A percentile compares a stretch with the other conserved stretches of the same genome.
phyloP scores from a whole-genome alignment of 495 filamentous ascomycete species.

The Penicillium roqueforti region DNA sequence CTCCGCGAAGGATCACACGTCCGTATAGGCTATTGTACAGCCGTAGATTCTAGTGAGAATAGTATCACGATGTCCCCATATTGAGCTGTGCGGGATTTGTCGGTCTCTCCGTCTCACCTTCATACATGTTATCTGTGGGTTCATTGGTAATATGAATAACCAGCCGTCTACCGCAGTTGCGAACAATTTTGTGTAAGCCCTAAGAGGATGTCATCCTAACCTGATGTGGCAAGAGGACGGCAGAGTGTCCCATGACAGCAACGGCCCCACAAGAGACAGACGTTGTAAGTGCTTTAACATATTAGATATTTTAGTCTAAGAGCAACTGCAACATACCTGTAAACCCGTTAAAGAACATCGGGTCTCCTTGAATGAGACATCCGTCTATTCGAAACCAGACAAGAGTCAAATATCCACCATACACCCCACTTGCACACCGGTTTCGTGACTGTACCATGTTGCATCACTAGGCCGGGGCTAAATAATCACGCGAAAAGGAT shows the following conservation, averaged over 20 bases:
- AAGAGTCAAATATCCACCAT: not conserved
- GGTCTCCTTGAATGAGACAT: not conserved
- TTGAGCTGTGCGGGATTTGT: constrained; percentile 46
- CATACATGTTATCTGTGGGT: not conserved
- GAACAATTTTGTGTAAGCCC: too few species aligned
- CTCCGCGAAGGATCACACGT: constrained; percentile 26
- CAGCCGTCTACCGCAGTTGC: too few species aligned
- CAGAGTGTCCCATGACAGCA: not conserved
- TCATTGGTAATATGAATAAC: not conserved
- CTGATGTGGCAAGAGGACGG: constrained; percentile 1
- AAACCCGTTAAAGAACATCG: too few species aligned
- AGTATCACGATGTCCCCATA: constrained; percentile 64
- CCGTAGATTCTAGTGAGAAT: constrained; percentile 56
- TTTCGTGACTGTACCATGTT: not conserved
- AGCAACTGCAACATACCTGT: too few species aligned
- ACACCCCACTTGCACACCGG: not conserved
- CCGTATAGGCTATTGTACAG: constrained; percentile 28
- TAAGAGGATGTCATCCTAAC: not conserved
- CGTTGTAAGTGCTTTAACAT: not conserved
- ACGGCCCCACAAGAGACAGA: not conserved
- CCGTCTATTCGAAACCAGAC: not conserved
- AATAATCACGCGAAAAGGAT: not conserved
- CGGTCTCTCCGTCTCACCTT: constrained; percentile 31
- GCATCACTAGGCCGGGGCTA: not conserved
- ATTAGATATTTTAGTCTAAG: not conserved